These are phyloP conservation scores for Yamadazyma sp. DNA, from an alignment of 805 yeast species.

Conservation along the genomic window DNA sequence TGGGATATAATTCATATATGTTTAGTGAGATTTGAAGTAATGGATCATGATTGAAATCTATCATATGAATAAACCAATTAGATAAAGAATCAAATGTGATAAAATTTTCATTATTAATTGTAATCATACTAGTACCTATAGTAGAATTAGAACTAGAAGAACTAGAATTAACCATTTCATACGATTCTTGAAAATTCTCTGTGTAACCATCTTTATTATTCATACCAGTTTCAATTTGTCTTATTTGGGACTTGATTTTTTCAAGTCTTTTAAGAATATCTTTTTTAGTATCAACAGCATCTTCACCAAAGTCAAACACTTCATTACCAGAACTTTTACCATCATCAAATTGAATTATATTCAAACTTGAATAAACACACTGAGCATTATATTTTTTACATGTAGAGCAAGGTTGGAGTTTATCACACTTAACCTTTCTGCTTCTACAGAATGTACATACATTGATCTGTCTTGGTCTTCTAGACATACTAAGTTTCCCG, in stretches of 20 bases:
- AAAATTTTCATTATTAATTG: no score
- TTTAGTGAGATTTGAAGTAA: constrained; percentile 1
- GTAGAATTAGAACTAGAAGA: no score
- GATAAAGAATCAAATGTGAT: no score
- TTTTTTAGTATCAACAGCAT: neutral
- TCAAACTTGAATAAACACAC: constrained; percentile 8
- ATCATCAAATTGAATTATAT: constrained; percentile 3
- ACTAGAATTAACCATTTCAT: no score
- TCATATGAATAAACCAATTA: no score
- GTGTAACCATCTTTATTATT: no score
- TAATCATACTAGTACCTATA: no score
- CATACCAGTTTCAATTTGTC: no score
- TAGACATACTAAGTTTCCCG: no score
- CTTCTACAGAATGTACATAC: constrained; percentile 11
- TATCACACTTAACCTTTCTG: constrained; percentile 13
- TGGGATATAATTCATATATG: constrained; percentile 6
- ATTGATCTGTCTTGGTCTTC: constrained; percentile 20
- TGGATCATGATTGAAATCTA: neutral
- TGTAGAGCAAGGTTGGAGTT: constrained; percentile 11
- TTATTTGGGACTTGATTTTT: neutral
- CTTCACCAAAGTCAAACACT: neutral
- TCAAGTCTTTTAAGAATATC: neutral
- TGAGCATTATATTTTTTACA: constrained; percentile 10
- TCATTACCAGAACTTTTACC: neutral
- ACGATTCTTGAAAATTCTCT: no score